Evolutionary conservation across 495 filamentous ascomycete species (phyloP), one percentile per base, ranked within the genome.

Genomic region (Tuber melanosporum): DNA sequence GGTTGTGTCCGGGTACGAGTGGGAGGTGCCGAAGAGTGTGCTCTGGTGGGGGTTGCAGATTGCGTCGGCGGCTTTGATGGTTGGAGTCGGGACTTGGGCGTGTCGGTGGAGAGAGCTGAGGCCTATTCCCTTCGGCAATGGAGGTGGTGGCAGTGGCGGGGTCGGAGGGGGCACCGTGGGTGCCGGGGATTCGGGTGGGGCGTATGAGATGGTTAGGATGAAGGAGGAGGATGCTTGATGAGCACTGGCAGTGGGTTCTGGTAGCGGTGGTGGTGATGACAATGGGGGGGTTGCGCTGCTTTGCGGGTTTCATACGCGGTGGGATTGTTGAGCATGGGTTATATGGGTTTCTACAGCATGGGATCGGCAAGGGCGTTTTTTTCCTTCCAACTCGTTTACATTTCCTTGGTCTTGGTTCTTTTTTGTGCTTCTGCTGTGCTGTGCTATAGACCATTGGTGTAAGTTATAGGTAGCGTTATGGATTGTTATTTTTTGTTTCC

Each of bases 11-110:
- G 81, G 96, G 3, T 97, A 97, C 82, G 90, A 94, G 26, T 88
- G 88, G 71, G 86, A 89, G 1, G 79, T 98, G 7, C 96, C 96
- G 8, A 84, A 86, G 9, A 90, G 93, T 79, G 84, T 88, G 72
- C 91, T 95, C 72, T 99, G 95, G 95, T 99, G 95, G 95, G 86
- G 87, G 0, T 84, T 96, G 39, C 93, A 97, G 85, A 84, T 86
- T 32, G 87, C 86, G 44, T 93, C 92, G 74, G 90, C 89, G 26
- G 87, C 84, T 0, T 79, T 94, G 43, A 94, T 95, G 88, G 90
- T 89, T 0, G 87, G 84, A 32, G 86, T 93, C 2, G 94, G 92
- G 0, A 92, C 96, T 36, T 99, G 95, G 92, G 91, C 90, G 14
- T 99, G 95, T 84, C 92, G 90, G 83, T 95, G 92, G 86, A 87